Evolutionary conservation across 2,329 filamentous ascomycete genomes (phyloP), one percentile per base, ranked within the genome.

Genomic region (Stylonectria norvegica): DNA sequence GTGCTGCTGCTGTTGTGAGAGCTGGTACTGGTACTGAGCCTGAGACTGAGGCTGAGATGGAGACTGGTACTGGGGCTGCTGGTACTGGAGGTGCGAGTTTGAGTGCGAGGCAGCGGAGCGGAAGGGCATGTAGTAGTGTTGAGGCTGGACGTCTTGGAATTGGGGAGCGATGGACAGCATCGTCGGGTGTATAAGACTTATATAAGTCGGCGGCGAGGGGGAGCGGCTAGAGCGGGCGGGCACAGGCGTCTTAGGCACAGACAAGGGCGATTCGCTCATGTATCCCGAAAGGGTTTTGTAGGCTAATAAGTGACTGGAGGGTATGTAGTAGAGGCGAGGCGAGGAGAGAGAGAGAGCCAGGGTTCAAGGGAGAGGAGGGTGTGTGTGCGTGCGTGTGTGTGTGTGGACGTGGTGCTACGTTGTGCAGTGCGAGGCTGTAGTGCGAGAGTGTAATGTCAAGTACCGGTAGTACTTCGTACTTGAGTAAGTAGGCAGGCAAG

Each of bases 161-260:
- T 57, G 55, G 50, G 55, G 49, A 43, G 44, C 40, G 53, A 58
- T 44, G 49, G 56, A 58, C 52, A 59, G 50, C 56, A 59, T 59
- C 44, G 53, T 57, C 42, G 53, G 43, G 52, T 50, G 56, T 52
- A 54, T 52, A 50, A 4, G 31, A 20, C 42, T 56, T 52, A 55
- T 55, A 56, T 56, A 56, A 52, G 49, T 42, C 41, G 45, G 45
- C 43, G 46, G 45, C 43, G 46, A 54, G 41, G 53, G 43, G 42
- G 53, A 56, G 52, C 50, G 53, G 53, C 45, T 50, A 50, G 52
- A 52, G 47, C 52, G 34, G 23, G 38, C n/a, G n/a, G n/a, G n/a
- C n/a, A n/a, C n/a, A n/a, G n/a, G n/a, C n/a, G n/a, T n/a, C n/a
- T n/a, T n/a, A n/a, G n/a, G n/a, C n/a, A n/a, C n/a, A n/a, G n/a